Percentiles rank a stretch among this genome's conserved stretches.
Conservation (phyloP, 2,329 filamentous ascomycete genomes). For the Elsinoe perseae region DNA sequence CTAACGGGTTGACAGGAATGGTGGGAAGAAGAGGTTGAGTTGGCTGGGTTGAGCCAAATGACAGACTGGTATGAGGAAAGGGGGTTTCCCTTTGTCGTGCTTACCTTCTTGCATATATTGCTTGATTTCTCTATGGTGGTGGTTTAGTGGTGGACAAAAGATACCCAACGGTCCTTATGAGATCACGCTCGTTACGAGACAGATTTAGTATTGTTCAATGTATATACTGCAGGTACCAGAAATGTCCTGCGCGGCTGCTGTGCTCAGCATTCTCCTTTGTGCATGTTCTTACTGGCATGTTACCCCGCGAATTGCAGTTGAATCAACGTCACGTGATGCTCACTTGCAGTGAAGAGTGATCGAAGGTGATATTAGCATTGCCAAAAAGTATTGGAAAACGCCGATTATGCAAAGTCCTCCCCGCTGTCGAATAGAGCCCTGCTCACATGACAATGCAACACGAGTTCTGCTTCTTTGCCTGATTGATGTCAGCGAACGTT, state of each 20-base stretch:
- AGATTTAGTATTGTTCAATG: slow-evolving; percentile 7
- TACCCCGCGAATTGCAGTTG: background rate
- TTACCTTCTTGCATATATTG: slow-evolving; percentile 9
- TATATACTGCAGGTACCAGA: slow-evolving; percentile 7
- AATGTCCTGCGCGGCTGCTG: background rate
- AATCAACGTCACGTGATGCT: background rate
- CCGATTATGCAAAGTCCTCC: slow-evolving; percentile 9
- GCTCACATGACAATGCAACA: slow-evolving; percentile 50
- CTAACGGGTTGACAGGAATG: slow-evolving; percentile 5
- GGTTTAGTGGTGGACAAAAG: background rate
- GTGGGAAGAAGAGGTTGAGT: slow-evolving; percentile 3
- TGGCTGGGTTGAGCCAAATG: background rate
- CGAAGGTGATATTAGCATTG: slow-evolving; percentile 1
- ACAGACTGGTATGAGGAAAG: background rate
- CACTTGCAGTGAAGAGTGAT: background rate
- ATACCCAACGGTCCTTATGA: slow-evolving; percentile 13
- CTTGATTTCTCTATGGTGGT: background rate
- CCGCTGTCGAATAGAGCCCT: background rate
- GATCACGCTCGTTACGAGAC: slow-evolving; percentile 13
- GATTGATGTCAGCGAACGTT: slow-evolving; percentile 39
- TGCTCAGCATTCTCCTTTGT: background rate
- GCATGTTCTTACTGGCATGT: background rate
- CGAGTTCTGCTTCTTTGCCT: slow-evolving; percentile 55
- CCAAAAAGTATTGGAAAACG: background rate
- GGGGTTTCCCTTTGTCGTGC: background rate